phyloP scores from a whole-genome alignment of 495 filamentous ascomycete genomes.

The Geopyxis carbonaria region DNA sequence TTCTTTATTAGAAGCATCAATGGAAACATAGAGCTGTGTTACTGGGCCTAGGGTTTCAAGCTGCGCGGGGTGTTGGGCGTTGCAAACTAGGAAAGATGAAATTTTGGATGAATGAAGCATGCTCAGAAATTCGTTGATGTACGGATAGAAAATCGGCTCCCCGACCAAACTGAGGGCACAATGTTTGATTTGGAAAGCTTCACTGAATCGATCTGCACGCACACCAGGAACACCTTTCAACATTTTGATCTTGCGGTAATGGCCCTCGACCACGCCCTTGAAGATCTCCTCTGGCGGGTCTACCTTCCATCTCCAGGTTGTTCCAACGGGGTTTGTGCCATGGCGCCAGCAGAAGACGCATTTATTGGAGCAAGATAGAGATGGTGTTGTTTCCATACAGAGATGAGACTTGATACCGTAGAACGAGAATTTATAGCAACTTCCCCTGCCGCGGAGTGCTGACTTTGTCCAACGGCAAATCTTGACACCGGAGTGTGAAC shows the following conservation, averaged over 20 bases:
- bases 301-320: constrained; percentile 88
- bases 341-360: constrained; percentile 99
- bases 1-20: constrained; percentile 85
- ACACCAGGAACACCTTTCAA: constrained; percentile 85
- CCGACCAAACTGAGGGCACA: constrained; percentile 69
- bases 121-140: constrained; percentile 77
- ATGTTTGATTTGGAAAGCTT: constrained; percentile 83
- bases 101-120: constrained; percentile 74
- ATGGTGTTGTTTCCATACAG: constrained; percentile 95
- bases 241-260: constrained; percentile 96
- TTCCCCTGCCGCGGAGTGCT: constrained; percentile 82
- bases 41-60: constrained; percentile 63
- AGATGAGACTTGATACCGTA: constrained; percentile 91
- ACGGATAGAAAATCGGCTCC: constrained; percentile 93
- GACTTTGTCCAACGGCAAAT: constrained; percentile 98
- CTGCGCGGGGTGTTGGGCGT: constrained; percentile 87
- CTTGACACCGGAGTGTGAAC: constrained; percentile 90
- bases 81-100: constrained; percentile 89
- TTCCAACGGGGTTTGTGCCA: constrained; percentile 91
- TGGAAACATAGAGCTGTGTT: constrained; percentile 88
- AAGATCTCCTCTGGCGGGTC: constrained; percentile 82
- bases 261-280: constrained; percentile 68
- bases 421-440: constrained; percentile 93
- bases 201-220: constrained; percentile 73
- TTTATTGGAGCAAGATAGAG: constrained; percentile 90